These are phyloP conservation scores for Malus hybrid DNA, from an alignment of 331 rosid genomes.

Conservation along the genomic window DNA sequence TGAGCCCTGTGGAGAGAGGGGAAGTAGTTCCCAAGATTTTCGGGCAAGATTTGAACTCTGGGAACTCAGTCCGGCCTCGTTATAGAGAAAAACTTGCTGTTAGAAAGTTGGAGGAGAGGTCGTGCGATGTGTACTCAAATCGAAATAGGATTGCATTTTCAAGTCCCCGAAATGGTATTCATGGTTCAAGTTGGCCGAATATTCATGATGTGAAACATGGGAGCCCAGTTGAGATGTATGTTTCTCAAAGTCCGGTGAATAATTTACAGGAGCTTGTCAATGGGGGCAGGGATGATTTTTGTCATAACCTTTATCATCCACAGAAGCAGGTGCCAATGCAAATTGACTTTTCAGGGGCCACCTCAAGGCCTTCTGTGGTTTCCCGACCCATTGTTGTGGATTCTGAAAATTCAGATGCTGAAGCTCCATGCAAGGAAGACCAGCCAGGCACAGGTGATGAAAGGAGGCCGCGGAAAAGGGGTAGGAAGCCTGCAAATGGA, in stretches of 20 bases:
- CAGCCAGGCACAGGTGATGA: constrained; percentile 36
- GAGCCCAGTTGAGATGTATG: constrained; percentile 21
- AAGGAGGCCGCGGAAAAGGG: constrained; percentile 83
- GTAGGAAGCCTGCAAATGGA: constrained; percentile 94
- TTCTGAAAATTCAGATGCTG: constrained; percentile 65
- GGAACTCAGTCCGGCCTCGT: constrained; percentile 26
- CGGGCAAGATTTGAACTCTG: constrained; percentile 65
- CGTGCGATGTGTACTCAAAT: constrained; percentile 43
- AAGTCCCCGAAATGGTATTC: constrained; percentile 35
- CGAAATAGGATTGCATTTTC: constrained; percentile 40
- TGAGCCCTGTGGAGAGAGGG: constrained; percentile 31
- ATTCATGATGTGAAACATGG: constrained; percentile 38
- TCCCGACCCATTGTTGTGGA: constrained; percentile 33
- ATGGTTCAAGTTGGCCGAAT: constrained; percentile 33
- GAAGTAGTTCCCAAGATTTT: constrained; percentile 63
- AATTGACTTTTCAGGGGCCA: constrained; percentile 77
- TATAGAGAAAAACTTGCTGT: constrained; percentile 63
- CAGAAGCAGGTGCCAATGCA: constrained; percentile 58
- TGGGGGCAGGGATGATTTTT: constrained; percentile 53
- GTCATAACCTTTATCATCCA: constrained; percentile 36
- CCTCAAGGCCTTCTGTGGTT: constrained; percentile 44
- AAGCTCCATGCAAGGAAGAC: constrained; percentile 71
- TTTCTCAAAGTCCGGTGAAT: constrained; percentile 21
- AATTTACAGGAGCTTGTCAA: constrained; percentile 31
- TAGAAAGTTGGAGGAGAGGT: constrained; percentile 66